Evolutionary conservation across 139 green algal genomes (phyloP).

Genomic region (Asterochloris sp.): DNA sequence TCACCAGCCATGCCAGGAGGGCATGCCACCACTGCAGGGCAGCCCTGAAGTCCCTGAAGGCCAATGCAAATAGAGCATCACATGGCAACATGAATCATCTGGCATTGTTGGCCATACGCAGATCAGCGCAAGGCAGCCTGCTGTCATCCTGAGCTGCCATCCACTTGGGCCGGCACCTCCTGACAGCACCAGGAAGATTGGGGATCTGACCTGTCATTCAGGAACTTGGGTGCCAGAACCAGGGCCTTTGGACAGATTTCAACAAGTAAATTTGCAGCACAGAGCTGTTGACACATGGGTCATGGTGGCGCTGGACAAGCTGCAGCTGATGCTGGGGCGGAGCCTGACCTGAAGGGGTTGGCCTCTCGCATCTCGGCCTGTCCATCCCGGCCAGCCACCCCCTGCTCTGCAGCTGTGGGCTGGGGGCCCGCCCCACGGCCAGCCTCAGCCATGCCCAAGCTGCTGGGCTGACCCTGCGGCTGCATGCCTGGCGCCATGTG

Average conservation of each 20-base stretch:
- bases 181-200: no score
- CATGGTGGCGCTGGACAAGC: no score
- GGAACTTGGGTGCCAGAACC: no score
- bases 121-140: no score
- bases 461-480: constrained; percentile 29
- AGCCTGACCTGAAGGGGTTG: constrained; percentile 55
- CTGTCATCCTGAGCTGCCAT: no score
- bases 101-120: no score
- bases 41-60: constrained; percentile 42
- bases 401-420: constrained; percentile 5
- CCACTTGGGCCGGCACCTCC: no score
- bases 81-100: not conserved
- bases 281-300: no score
- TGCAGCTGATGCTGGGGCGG: no score
- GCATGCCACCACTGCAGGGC: constrained; percentile 73
- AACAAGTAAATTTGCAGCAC: no score
- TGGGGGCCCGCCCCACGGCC: constrained; percentile 9
- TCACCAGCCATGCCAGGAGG: constrained; percentile 47
- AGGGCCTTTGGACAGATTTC: no score
- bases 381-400: not conserved
- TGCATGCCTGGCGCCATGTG: not conserved
- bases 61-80: not conserved
- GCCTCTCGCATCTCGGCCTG: constrained; percentile 24
- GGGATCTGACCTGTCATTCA: no score
- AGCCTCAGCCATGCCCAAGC: constrained; percentile 18